These are phyloP conservation scores for Eucalyptus guilfoylei DNA, from an alignment of 345 rosid species.

Conservation along the genomic window DNA sequence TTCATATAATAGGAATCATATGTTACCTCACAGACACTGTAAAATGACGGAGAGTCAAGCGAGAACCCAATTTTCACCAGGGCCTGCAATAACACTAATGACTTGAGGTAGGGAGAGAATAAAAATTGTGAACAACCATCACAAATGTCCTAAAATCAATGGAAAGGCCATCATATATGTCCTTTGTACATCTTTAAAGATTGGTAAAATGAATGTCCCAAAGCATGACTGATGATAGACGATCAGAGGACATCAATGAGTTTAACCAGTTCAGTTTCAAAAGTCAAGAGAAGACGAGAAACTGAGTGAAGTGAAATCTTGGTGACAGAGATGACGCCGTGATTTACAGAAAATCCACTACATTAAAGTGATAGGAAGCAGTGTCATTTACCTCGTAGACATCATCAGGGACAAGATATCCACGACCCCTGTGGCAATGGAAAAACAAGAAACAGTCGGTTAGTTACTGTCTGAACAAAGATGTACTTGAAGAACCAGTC, in stretches of 20 bases:
- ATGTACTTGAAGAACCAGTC: not conserved
- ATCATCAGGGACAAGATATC: conserved; percentile 44
- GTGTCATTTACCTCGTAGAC: conserved; percentile 30
- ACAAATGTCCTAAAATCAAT: not conserved
- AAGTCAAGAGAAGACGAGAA: not conserved
- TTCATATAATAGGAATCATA: not conserved
- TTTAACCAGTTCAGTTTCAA: not conserved
- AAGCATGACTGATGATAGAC: not conserved
- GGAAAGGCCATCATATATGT: not conserved
- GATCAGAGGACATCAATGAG: not conserved
- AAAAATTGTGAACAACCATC: not conserved
- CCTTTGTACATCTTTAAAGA: not conserved
- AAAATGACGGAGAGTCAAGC: conserved; percentile 55
- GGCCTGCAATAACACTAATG: conserved; percentile 20
- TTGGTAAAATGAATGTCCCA: not conserved
- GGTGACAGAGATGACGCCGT: not conserved
- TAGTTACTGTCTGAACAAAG: not conserved
- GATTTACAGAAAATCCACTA: not conserved
- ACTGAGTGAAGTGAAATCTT: not conserved
- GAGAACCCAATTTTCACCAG: conserved; percentile 54
- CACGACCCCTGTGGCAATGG: conserved; percentile 30
- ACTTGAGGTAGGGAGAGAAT: not conserved
- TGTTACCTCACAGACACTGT: conserved; percentile 56
- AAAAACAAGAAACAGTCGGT: not conserved
- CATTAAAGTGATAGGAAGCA: not conserved